A percentile compares a stretch with the other conserved stretches of the same genome.
Conservation (phyloP, 352 stramenopile genomes). For the Globisporangium echinulatum region DNA sequence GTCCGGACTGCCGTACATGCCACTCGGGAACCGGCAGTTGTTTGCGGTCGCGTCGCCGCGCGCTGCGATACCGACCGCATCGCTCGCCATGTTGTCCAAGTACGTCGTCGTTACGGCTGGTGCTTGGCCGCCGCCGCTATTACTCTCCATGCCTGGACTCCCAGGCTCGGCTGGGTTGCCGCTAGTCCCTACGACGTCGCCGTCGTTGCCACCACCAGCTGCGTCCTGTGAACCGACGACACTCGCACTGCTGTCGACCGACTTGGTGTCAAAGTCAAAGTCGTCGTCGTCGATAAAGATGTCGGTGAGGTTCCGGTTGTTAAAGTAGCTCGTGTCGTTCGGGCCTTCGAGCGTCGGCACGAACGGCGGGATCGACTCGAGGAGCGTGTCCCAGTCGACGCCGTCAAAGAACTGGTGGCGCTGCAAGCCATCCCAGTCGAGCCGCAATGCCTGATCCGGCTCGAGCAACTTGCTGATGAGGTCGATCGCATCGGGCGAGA, state of each 20-base stretch:
- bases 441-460: conserved; percentile 48
- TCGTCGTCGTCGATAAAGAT: conserved; percentile 83
- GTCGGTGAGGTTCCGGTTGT: conserved; percentile 83
- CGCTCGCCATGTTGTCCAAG: conserved; percentile 1
- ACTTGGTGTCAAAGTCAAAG: conserved; percentile 48
- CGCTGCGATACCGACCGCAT: neutral
- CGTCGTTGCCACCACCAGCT: conserved; percentile 1
- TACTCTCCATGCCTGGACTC: neutral
- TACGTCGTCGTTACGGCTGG: neutral
- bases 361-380: conserved; percentile 77
- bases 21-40: conserved; percentile 47
- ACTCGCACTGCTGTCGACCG: conserved; percentile 19
- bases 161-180: neutral
- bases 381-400: conserved; percentile 78
- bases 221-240: conserved; percentile 1
- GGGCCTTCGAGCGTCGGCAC: conserved; percentile 80
- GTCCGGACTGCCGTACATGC: conserved; percentile 47
- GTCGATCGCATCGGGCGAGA: conserved; percentile 76
- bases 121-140: neutral
- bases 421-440: conserved; percentile 61
- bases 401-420: conserved; percentile 68
- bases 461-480: conserved; percentile 80
- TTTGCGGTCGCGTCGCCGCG: conserved; percentile 17
- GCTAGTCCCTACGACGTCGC: conserved; percentile 5
- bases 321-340: conserved; percentile 89